These are phyloP conservation scores for Pyrus bretschneideri DNA, from an alignment of 306 rosid genomes.

Conservation along the genomic window DNA sequence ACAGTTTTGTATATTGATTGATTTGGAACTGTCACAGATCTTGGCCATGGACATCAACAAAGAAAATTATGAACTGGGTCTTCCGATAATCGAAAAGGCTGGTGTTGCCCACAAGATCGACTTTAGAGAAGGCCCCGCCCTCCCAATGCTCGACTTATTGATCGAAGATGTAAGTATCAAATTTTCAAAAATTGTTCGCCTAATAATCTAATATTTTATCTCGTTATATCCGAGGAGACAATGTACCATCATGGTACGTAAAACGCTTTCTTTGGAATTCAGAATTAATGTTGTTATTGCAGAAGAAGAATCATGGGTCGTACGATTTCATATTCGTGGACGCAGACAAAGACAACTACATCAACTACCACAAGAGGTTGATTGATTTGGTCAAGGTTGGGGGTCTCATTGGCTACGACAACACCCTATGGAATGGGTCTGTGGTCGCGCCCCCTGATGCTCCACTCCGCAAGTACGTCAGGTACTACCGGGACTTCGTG, in stretches of 20 bases:
- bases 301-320: constrained; percentile 66
- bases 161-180: constrained; percentile 47
- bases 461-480: constrained; percentile 73
- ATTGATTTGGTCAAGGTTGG: constrained; percentile 78
- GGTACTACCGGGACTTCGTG: constrained; percentile 80
- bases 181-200: too few species aligned
- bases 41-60: constrained; percentile 89
- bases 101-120: constrained; percentile 88
- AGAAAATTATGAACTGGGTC: constrained; percentile 84
- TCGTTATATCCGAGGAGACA: neutral
- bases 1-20: neutral
- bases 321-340: constrained; percentile 85
- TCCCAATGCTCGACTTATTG: constrained; percentile 71
- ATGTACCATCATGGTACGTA: neutral
- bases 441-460: constrained; percentile 91
- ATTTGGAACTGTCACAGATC: constrained; percentile 35
- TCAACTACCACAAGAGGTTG: constrained; percentile 86
- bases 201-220: neutral
- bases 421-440: constrained; percentile 90
- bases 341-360: constrained; percentile 85
- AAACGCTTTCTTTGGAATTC: neutral
- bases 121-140: constrained; percentile 95
- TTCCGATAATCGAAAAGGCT: constrained; percentile 65
- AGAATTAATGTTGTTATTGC: neutral
- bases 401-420: constrained; percentile 84